Evolutionary conservation across 768 basidiomycete species (phyloP), one percentile per base, ranked within the genome.

Genomic region (Crucibulum laeve): DNA sequence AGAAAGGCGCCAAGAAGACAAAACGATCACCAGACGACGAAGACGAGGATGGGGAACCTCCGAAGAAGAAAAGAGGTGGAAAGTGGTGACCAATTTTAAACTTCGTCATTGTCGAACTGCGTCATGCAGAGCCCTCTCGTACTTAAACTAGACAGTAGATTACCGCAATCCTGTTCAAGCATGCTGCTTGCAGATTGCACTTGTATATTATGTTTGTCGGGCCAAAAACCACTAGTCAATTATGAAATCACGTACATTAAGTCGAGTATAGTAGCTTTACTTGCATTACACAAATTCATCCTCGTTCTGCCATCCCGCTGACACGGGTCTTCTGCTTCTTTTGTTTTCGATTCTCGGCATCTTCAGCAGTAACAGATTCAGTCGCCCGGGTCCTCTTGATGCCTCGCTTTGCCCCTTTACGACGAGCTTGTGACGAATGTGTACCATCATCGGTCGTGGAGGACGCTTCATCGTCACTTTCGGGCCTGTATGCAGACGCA

Each of bases 401-500:
- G 24, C 65, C 65, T 4, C 62, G 60, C 43, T 52, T 59, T 13
- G 53, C 53, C 25, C 50, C 48, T 39, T 51, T 58, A 1, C 48
- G 50, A 6, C 40, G 40, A 15, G 10, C n/a, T 2, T 18, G 35
- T 8, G 40, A 32, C n/a, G n/a, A n/a, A n/a, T n/a, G n/a, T n/a
- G n/a, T n/a, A n/a, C 10, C 2, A 13, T 42, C 40, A 6, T 17
- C 40, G 15, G 15, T 26, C 10, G 14, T 19, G 14, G 40, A 42
- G 17, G 24, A 7, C 14, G 28, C 24, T 11, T 25, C 23, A 6
- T 32, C 25, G 32, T 42, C 40, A 28, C 25, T 56, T 1, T 49
- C 55, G 3, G 70, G 72, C 37, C 69, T 60, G 52, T 70, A 73
- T 13, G 65, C 63, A 14, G 58, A 48, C 5, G 54, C 58, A 46